These are phyloP conservation scores for Diaporthe destruens DNA, from an alignment of 2,329 filamentous ascomycete species.

Conservation along the genomic window DNA sequence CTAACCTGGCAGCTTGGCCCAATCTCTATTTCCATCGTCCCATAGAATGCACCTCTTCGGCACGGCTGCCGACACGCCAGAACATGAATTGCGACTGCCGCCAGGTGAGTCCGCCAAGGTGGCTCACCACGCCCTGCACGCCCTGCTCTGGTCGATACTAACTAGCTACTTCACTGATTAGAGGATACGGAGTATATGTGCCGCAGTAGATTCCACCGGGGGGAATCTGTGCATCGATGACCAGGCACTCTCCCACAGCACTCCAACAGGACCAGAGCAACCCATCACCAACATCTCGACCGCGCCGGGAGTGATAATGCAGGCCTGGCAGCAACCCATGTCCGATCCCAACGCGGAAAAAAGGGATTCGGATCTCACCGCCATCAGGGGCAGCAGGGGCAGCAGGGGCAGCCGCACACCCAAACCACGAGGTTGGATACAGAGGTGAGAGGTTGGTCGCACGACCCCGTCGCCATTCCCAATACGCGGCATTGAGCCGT, in stretches of 20 bases:
- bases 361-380: constrained; percentile 30
- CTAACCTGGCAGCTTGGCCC: constrained; percentile 1
- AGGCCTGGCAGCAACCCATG: constrained; percentile 22
- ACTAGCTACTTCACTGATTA: too few species aligned
- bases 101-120: not conserved
- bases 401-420: not conserved
- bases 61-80: constrained; percentile 22
- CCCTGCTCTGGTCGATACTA: too few species aligned
- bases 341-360: constrained; percentile 10
- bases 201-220: not conserved
- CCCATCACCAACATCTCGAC: constrained; percentile 23
- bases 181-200: too few species aligned
- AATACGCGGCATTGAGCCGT: constrained; percentile 30
- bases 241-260: constrained; percentile 15
- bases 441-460: not conserved
- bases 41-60: constrained; percentile 10
- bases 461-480: constrained; percentile 12
- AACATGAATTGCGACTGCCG: not conserved
- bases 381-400: not conserved
- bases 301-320: constrained; percentile 31
- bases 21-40: not conserved
- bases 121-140: too few species aligned
- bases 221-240: constrained; percentile 5
- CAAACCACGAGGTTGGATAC: not conserved
- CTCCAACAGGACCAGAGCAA: not conserved